Evolutionary conservation across 306 rosid genomes (phyloP), one percentile per base, ranked within the genome.

Genomic region (Begonia masoniana): DNA sequence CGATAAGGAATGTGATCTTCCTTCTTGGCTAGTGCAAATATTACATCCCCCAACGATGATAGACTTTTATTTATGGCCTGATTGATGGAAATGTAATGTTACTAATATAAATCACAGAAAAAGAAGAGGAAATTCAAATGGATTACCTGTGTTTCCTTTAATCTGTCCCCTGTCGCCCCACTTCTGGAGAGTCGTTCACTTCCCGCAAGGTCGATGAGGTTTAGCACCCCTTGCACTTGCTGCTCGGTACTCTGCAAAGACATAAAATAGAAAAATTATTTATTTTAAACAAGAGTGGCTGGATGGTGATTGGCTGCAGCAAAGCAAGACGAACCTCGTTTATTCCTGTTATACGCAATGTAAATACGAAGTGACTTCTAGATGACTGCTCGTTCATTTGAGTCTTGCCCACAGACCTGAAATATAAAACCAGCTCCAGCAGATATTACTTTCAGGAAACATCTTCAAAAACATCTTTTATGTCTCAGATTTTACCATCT

Each of bases 311-410:
- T 31, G 39, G 39, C 9, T 35, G 36, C 2, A 39, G 15, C 53
- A 21, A 17, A 17, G 13, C 12, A 56, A 62, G 54, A 52, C 59
- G 66, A 72, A 74, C 99, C 96, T 86, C 87, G 61, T 91, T 86
- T 45, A 74, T 67, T 41, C 99, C 99, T 58, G 78, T 68, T 58
- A 91, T 91, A 15, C 99, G 94, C 80, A 91, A 62, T 51, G 93
- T 91, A 64, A 91, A 87, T 64, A 91, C 99, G 41, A 91, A 72
- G 63, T 91, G 96, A 61, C 99, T 91, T 74, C 96, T 86, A 4
- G 99, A 91, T 46, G 99, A 91, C 43, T 91, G 95, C 56, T 91
- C 99, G 53, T 91, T 91, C 99, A 91, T 91, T 26, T 83, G 87
- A 9, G 99, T 92, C 71, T 71, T 86, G 51, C 96, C 94, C 43